phyloP scores from a whole-genome alignment of 805 yeast genomes.

The Saccharomycopsis guyanensis region DNA sequence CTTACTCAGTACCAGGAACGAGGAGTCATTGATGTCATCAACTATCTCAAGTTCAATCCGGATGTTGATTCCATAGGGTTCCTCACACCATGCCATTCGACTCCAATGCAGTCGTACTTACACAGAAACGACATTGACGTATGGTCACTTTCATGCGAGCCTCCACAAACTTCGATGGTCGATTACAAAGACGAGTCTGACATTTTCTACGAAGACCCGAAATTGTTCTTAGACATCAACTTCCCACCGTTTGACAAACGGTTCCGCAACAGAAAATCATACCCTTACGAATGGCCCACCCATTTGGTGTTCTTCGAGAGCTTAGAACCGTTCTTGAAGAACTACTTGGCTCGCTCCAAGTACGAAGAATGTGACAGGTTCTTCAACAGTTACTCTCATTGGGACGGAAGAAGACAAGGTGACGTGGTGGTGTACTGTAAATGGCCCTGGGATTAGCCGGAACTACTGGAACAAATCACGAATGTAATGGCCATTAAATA shows the following conservation, averaged over 20 bases:
- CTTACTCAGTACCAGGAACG: slow-evolving; percentile 71
- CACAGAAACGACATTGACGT: slow-evolving; percentile 46
- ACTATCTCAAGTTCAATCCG: slow-evolving; percentile 38
- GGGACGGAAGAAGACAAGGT: slow-evolving; percentile 77
- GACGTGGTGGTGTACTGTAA: slow-evolving; percentile 60
- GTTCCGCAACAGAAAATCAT: slow-evolving; percentile 25
- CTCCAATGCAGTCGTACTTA: slow-evolving; percentile 86
- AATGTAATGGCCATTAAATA: too few species aligned
- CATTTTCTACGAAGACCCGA: slow-evolving; percentile 62
- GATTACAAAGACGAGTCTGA: slow-evolving; percentile 84
- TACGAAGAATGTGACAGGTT: slow-evolving; percentile 46
- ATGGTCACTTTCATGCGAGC: slow-evolving; percentile 89
- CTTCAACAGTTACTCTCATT: slow-evolving; percentile 77
- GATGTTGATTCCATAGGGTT: slow-evolving; percentile 58
- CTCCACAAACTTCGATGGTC: slow-evolving; percentile 42
- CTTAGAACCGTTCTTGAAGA: slow-evolving; percentile 39
- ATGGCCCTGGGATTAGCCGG: slow-evolving; percentile 31
- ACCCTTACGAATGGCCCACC: slow-evolving; percentile 55
- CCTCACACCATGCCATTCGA: slow-evolving; percentile 93
- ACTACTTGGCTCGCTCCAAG: slow-evolving; percentile 32
- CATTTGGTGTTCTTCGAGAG: slow-evolving; percentile 68
- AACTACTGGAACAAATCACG: not conserved
- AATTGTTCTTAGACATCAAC: slow-evolving; percentile 42
- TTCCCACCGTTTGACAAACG: slow-evolving; percentile 36
- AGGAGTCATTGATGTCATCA: slow-evolving; percentile 70